These are phyloP conservation scores for Zygnema cylindricum DNA, from an alignment of 139 green algal genomes.

Conservation along the genomic window DNA sequence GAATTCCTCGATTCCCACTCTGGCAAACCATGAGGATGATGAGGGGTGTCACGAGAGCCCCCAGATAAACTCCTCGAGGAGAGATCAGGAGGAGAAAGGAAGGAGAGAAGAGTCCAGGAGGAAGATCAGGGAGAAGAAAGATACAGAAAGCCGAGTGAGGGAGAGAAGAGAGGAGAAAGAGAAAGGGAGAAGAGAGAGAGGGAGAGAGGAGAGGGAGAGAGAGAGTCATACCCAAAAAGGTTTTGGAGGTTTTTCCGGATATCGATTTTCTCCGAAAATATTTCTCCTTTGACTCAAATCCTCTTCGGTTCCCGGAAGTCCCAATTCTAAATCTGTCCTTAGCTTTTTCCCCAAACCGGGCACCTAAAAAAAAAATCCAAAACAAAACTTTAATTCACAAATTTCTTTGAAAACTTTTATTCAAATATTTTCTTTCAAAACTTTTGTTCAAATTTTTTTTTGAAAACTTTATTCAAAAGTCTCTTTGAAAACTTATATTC, in stretches of 20 bases:
- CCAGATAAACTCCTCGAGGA: too few relatives aligned
- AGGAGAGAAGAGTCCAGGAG: not conserved
- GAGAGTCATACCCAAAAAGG: not conserved
- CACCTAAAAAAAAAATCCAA: not conserved
- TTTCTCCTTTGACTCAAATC: not conserved
- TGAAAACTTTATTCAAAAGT: not conserved
- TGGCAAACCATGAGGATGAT: slow-evolving; percentile 56
- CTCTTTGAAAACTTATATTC: not conserved
- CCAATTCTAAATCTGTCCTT: not conserved
- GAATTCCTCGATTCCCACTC: too few relatives aligned
- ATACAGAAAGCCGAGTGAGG: too few relatives aligned
- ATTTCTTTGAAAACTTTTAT: not conserved
- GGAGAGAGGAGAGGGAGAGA: slow-evolving; percentile 6
- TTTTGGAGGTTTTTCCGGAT: not conserved
- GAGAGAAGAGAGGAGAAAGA: too few relatives aligned
- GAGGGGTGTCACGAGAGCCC: too few relatives aligned
- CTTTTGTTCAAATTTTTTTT: too few relatives aligned
- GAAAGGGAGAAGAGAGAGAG: too few relatives aligned
- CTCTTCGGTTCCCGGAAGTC: slow-evolving; percentile 2
- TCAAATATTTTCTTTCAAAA: too few relatives aligned
- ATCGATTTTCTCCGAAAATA: slow-evolving; percentile 18
- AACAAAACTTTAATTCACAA: not conserved
- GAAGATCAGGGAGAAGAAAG: too few relatives aligned
- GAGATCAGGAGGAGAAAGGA: not conserved
- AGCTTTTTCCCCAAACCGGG: not conserved